These are phyloP conservation scores for Phycomyces blakesleeanus DNA, from an alignment of 192 early-diverging fungal species.

Conservation along the genomic window DNA sequence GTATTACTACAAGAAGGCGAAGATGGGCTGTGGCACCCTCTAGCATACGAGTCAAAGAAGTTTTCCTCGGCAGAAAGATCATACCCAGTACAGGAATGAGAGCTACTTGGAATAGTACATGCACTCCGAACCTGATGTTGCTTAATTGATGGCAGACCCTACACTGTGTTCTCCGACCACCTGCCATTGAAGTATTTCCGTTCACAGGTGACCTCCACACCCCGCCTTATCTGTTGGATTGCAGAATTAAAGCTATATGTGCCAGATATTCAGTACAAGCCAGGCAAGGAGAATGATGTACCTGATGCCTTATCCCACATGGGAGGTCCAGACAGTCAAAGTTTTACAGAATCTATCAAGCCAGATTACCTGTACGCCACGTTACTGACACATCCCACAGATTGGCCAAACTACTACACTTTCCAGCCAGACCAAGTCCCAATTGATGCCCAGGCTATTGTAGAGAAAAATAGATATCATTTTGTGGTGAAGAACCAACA, in stretches of 20 bases:
- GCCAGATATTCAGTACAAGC: slow-evolving; percentile 15
- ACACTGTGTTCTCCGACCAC: slow-evolving; percentile 3
- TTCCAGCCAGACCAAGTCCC: too few relatives aligned
- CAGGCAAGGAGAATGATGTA: too few relatives aligned
- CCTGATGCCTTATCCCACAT: slow-evolving; percentile 6
- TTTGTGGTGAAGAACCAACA: too few relatives aligned
- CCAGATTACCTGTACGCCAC: neutral
- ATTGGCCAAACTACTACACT: neutral
- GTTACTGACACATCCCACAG: neutral
- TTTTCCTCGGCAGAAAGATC: slow-evolving; percentile 22
- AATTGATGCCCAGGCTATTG: neutral
- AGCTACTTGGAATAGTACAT: slow-evolving; percentile 11
- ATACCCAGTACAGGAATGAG: slow-evolving; percentile 28
- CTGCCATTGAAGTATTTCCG: slow-evolving; percentile 9
- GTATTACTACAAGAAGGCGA: neutral
- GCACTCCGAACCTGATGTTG: slow-evolving; percentile 13
- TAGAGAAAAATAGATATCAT: too few relatives aligned
- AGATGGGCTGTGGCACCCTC: slow-evolving; percentile 18
- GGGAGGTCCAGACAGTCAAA: neutral
- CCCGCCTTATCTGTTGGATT: neutral
- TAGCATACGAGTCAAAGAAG: slow-evolving; percentile 35
- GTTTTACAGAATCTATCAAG: neutral
- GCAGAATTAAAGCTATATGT: slow-evolving; percentile 8
- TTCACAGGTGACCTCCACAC: neutral
- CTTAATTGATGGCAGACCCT: neutral